A percentile compares a stretch with the other conserved stretches of the same genome.
Conservation (phyloP, 2,329 filamentous ascomycete genomes). For the Aspergillus tubingensis region DNA sequence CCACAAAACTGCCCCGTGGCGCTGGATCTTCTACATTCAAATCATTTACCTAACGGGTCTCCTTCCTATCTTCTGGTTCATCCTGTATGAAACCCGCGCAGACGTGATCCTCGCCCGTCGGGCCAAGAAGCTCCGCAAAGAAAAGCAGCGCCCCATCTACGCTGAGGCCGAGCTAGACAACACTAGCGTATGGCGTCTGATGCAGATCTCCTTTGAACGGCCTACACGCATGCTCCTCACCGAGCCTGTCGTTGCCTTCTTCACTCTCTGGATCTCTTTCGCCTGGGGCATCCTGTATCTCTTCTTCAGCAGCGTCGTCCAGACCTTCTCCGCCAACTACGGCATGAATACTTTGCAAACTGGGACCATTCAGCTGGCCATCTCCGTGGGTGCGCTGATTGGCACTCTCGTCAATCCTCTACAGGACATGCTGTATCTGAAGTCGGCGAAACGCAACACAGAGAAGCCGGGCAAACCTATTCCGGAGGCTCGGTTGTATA, state of each 20-base stretch:
- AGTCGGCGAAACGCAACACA: conserved; percentile 27
- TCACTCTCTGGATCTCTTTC: conserved; percentile 49
- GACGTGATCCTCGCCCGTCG: conserved; percentile 46
- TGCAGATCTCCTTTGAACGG: conserved; percentile 45
- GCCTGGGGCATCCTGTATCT: conserved; percentile 49
- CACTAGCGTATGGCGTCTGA: conserved; percentile 26
- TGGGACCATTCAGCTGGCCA: conserved; percentile 44
- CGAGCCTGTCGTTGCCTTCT: conserved; percentile 46
- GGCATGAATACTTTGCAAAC: conserved; percentile 38
- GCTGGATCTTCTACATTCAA: conserved; percentile 51
- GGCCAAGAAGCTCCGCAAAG: conserved; percentile 41
- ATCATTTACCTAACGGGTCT: conserved; percentile 48
- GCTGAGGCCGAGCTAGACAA: conserved; percentile 28
- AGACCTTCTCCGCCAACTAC: conserved; percentile 44
- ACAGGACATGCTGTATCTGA: conserved; percentile 36
- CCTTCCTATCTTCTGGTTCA: conserved; percentile 44
- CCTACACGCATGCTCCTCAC: conserved; percentile 44
- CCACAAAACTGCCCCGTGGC: conserved; percentile 38
- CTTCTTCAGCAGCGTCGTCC: conserved; percentile 45
- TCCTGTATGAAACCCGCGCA: conserved; percentile 45
- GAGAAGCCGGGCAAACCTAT: conserved; percentile 44
- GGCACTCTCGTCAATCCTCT: conserved; percentile 45
- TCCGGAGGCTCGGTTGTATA: conserved; percentile 48
- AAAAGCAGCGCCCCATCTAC: conserved; percentile 35
- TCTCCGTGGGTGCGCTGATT: conserved; percentile 46